Evolutionary conservation across 1,139 yeast species (phyloP).

Genomic region (Suhomyces kunorum): DNA sequence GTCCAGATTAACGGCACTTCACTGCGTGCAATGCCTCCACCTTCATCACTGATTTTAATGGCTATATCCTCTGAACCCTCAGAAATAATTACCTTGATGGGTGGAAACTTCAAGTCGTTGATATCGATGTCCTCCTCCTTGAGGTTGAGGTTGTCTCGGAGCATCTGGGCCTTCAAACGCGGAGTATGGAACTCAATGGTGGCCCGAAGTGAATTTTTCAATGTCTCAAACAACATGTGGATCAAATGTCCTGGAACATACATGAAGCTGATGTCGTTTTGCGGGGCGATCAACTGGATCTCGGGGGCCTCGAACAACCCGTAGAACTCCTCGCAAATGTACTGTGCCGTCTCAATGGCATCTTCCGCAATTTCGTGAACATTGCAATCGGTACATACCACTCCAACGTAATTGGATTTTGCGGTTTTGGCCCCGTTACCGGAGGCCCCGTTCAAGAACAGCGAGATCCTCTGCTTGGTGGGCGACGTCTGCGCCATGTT

Average conservation of each 20-base stretch:
- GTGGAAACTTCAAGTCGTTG: conserved; percentile 73
- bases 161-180: conserved; percentile 37
- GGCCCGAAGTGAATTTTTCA: conserved; percentile 81
- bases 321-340: conserved; percentile 85
- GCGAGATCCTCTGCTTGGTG: conserved; percentile 40
- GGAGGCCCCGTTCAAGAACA: conserved; percentile 35
- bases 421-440: conserved; percentile 7
- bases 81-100: conserved; percentile 85
- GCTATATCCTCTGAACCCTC: conserved; percentile 92
- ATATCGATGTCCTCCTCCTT: conserved; percentile 48
- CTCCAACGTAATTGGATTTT: conserved; percentile 70
- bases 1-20: conserved; percentile 90
- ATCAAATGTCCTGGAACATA: conserved; percentile 89
- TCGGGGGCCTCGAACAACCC: conserved; percentile 82
- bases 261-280: conserved; percentile 69
- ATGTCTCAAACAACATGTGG: conserved; percentile 83
- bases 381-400: conserved; percentile 78
- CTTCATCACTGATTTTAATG: conserved; percentile 90
- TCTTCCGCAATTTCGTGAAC: conserved; percentile 78
- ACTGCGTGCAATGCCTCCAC: conserved; percentile 88
- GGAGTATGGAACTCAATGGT: conserved; percentile 75
- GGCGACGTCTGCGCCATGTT: conserved; percentile 62
- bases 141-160: conserved; percentile 45
- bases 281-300: conserved; percentile 72
- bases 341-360: conserved; percentile 84